A percentile compares a stretch with the other conserved stretches of the same genome.
phyloP scores from a whole-genome alignment of 805 yeast genomes.

The Candida vaughaniae region DNA sequence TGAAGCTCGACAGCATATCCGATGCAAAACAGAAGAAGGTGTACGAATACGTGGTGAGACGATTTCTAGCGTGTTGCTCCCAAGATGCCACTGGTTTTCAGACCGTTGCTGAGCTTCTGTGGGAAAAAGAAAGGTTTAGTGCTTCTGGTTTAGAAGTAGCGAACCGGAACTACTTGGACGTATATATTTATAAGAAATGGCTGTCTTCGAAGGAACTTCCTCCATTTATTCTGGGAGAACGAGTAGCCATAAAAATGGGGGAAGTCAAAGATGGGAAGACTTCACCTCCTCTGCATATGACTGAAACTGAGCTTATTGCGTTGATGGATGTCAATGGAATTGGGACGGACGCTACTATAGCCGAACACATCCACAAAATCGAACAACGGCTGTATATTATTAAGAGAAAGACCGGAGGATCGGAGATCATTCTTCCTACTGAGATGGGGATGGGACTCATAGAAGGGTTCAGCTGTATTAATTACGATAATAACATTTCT shows the following conservation, averaged over 20 bases:
- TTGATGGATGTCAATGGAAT: conserved; percentile 97
- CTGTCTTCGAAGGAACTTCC: conserved; percentile 66
- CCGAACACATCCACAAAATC: conserved; percentile 91
- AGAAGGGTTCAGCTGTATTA: conserved; percentile 81
- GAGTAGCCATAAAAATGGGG: conserved; percentile 53
- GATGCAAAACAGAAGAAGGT: conserved; percentile 59
- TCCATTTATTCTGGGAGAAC: conserved; percentile 54
- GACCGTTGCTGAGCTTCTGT: conserved; percentile 60
- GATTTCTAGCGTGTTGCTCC: conserved; percentile 90
- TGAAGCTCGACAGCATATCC: conserved; percentile 25
- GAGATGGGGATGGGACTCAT: conserved; percentile 82
- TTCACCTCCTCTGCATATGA: conserved; percentile 75
- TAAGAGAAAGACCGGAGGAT: conserved; percentile 38
- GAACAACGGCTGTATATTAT: conserved; percentile 63
- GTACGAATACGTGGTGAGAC: conserved; percentile 81
- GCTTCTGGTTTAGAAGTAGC: conserved; percentile 74
- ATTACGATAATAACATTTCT: conserved; percentile 51
- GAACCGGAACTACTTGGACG: conserved; percentile 75
- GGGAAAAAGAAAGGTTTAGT: conserved; percentile 76
- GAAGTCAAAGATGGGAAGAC: conserved; percentile 74
- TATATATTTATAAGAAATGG: conserved; percentile 82
- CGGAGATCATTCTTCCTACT: conserved; percentile 66
- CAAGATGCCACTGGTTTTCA: conserved; percentile 80
- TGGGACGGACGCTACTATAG: conserved; percentile 99
- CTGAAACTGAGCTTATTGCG: conserved; percentile 89